Conservation (phyloP, 257 asterid species). For the Penstemon davidsonii region DNA sequence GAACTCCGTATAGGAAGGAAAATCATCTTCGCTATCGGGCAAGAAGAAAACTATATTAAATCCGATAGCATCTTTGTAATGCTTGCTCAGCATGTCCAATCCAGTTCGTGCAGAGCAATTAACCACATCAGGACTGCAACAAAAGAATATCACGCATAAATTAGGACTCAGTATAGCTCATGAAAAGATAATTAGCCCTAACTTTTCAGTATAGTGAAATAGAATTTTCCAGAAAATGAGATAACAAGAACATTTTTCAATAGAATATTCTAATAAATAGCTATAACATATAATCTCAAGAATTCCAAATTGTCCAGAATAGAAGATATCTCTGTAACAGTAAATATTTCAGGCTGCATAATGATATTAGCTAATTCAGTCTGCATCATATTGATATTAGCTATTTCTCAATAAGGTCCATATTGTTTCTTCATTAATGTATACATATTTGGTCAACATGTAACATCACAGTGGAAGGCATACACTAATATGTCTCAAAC, state of each 20-base stretch:
- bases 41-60: slow-evolving; percentile 75
- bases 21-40: slow-evolving; percentile 93
- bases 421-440: neutral
- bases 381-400: neutral
- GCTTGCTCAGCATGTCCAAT: slow-evolving; percentile 78
- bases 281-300: neutral
- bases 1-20: slow-evolving; percentile 89
- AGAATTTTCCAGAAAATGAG: neutral
- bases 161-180: slow-evolving; percentile 15
- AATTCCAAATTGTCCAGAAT: neutral
- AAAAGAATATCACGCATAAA: slow-evolving; percentile 6
- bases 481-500: too few species aligned
- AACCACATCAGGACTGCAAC: slow-evolving; percentile 80
- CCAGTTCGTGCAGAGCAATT: slow-evolving; percentile 94
- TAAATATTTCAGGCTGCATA: neutral
- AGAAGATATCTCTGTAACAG: neutral
- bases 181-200: neutral
- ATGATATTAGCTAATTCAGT: neutral
- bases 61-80: slow-evolving; percentile 86
- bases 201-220: neutral
- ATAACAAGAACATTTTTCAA: neutral
- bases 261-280: slow-evolving; percentile 13
- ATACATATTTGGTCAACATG: neutral
- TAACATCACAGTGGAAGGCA: neutral
- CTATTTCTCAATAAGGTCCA: neutral